Conservation (phyloP, 495 filamentous ascomycete genomes). For the Corynascus novoguineensis region DNA sequence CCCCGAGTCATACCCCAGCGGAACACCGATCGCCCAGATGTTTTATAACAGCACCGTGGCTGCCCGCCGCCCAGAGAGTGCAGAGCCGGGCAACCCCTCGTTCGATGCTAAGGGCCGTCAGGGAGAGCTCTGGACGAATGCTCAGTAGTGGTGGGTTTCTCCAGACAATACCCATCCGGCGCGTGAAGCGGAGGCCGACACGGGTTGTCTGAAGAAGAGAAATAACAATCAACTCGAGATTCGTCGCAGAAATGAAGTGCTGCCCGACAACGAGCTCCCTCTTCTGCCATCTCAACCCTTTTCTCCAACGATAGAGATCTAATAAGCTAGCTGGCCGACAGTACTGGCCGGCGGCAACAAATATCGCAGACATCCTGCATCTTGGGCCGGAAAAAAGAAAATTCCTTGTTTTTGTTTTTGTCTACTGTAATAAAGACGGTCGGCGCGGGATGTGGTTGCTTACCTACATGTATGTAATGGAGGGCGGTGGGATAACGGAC, state of each 20-base stretch:
- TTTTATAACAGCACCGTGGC: conserved; percentile 58
- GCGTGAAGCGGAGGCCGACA: not conserved
- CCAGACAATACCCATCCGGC: not conserved
- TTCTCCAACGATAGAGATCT: not conserved
- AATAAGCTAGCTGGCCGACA: not conserved
- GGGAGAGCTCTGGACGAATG: conserved; percentile 38
- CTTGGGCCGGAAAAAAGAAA: conserved; percentile 1
- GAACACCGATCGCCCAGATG: conserved; percentile 51
- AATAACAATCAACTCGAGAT: not conserved
- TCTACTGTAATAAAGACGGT: conserved; percentile 27
- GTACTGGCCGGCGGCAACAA: not conserved
- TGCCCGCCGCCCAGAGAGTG: conserved; percentile 59
- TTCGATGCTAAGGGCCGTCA: conserved; percentile 45
- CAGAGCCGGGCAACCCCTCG: conserved; percentile 56
- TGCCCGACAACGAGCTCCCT: not conserved
- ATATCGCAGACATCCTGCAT: not conserved
- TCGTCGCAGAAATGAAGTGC: not conserved
- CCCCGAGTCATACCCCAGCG: conserved; percentile 52
- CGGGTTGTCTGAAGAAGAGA: not conserved
- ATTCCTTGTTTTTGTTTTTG: not conserved
- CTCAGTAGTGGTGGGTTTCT: conserved; percentile 20
- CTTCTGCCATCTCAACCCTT: not conserved
- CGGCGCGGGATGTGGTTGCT: conserved; percentile 14
- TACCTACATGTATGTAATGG: not conserved
- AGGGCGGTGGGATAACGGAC: conserved; percentile 29